phyloP scores from a whole-genome alignment of 176 grass and related monocot species.

The Oryza meridionalis region DNA sequence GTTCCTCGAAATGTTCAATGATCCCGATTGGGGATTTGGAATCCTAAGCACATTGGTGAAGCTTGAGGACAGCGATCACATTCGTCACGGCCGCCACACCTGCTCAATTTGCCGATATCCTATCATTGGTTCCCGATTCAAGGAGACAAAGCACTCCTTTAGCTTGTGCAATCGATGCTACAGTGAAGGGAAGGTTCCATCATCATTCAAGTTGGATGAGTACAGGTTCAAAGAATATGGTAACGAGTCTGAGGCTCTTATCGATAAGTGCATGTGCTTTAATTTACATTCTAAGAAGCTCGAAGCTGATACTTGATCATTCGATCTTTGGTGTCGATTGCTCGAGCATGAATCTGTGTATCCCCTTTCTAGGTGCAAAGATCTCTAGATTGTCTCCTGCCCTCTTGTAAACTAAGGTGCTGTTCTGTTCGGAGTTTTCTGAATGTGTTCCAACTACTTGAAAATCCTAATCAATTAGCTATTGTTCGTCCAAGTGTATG shows the following conservation, averaged over 20 bases:
- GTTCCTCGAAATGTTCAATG: conserved; percentile 98
- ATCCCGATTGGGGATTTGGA: conserved; percentile 94
- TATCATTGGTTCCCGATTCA: conserved; percentile 91
- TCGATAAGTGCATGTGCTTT: conserved; percentile 90
- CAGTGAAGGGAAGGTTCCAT: conserved; percentile 97
- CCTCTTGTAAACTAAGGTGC: conserved; percentile 66
- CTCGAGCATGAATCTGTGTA: conserved; percentile 42
- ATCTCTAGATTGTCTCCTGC: conserved; percentile 53
- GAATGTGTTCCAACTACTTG: conserved; percentile 29
- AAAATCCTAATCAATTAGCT: conserved; percentile 31
- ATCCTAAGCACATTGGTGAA: conserved; percentile 78
- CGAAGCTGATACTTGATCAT: conserved; percentile 69
- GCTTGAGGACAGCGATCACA: conserved; percentile 89
- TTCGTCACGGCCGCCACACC: conserved; percentile 78
- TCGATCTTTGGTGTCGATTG: conserved; percentile 13
- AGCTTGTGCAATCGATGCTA: conserved; percentile 93
- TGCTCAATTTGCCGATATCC: conserved; percentile 92
- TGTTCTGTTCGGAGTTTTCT: conserved; percentile 35
- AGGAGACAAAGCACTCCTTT: conserved; percentile 83
- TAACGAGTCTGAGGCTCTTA: conserved; percentile 71
- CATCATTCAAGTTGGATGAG: conserved; percentile 80
- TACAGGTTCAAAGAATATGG: conserved; percentile 96
- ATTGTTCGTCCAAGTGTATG: conserved; percentile 38
- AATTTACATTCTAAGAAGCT: conserved; percentile 66
- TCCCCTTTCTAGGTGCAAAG: conserved; percentile 52